These are phyloP conservation scores for Hamigera avellanea DNA, from an alignment of 495 filamentous ascomycete species.

Conservation along the genomic window DNA sequence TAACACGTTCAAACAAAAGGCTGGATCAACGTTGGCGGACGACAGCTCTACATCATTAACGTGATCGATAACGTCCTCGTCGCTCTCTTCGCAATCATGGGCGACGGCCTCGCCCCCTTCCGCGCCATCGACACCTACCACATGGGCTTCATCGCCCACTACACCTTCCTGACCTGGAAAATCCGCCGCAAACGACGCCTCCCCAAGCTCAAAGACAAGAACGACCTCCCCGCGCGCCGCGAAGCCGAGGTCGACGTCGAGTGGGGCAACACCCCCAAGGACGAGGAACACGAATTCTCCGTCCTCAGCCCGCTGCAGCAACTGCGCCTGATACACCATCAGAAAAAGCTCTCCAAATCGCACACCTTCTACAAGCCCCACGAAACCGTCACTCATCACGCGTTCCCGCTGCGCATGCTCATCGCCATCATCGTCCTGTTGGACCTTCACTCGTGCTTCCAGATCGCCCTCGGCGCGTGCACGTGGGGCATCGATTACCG, in stretches of 20 bases:
- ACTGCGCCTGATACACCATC: constrained; percentile 53
- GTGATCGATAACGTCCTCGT: constrained; percentile 70
- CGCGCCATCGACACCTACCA: constrained; percentile 72
- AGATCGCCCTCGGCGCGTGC: constrained; percentile 61
- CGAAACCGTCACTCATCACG: constrained; percentile 67
- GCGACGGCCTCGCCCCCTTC: constrained; percentile 67
- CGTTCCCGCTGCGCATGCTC: constrained; percentile 61
- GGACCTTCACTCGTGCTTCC: constrained; percentile 61
- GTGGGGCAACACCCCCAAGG: constrained; percentile 23
- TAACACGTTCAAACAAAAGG: constrained; percentile 15
- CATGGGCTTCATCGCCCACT: constrained; percentile 59
- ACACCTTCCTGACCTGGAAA: constrained; percentile 61
- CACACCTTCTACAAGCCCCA: constrained; percentile 83
- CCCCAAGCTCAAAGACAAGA: constrained; percentile 54
- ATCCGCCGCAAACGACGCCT: constrained; percentile 50
- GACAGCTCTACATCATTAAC: constrained; percentile 57
- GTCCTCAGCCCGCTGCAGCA: constrained; percentile 56
- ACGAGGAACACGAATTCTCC: constrained; percentile 36
- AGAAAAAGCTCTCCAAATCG: constrained; percentile 59
- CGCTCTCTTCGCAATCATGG: constrained; percentile 65
- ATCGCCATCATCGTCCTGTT: constrained; percentile 62
- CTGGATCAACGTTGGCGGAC: constrained; percentile 72
- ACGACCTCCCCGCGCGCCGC: constrained; percentile 49
- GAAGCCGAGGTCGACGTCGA: constrained; percentile 35
- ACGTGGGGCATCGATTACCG: constrained; percentile 63